phyloP scores from a whole-genome alignment of 2,329 filamentous ascomycete genomes.

The Dothistroma septosporum region DNA sequence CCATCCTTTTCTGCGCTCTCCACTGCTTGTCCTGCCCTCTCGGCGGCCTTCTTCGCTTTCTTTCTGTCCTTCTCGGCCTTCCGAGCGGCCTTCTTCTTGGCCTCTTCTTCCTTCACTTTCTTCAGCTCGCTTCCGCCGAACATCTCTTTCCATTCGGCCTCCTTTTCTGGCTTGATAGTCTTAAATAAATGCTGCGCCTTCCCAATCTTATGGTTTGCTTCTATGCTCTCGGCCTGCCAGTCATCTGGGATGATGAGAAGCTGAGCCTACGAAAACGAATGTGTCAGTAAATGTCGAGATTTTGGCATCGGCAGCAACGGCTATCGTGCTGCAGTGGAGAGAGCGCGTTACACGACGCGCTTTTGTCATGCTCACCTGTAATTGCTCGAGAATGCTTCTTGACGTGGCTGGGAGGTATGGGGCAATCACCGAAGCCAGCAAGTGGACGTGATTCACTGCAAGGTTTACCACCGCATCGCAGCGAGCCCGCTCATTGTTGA shows the following conservation, averaged over 20 bases:
- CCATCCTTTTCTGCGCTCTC: constrained; percentile 74
- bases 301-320: too few relatives aligned
- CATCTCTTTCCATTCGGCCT: constrained; percentile 74
- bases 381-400: constrained; percentile 70
- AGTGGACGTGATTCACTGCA: constrained; percentile 78
- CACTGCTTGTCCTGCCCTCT: constrained; percentile 68
- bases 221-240: constrained; percentile 59
- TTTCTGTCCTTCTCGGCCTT: constrained; percentile 66
- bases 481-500: constrained; percentile 55
- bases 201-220: constrained; percentile 74
- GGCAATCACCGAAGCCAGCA: constrained; percentile 71
- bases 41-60: constrained; percentile 58
- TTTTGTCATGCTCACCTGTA: constrained; percentile 39
- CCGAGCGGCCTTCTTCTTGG: constrained; percentile 50
- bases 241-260: constrained; percentile 44
- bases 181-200: constrained; percentile 76
- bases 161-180: constrained; percentile 76
- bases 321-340: too few relatives aligned
- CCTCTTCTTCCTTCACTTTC: constrained; percentile 67
- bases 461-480: constrained; percentile 66
- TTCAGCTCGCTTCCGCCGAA: constrained; percentile 65
- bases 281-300: neutral
- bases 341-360: neutral
- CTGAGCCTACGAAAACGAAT: constrained; percentile 29
- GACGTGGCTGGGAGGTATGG: constrained; percentile 84